These are phyloP conservation scores for Aphanomyces astaci DNA, from an alignment of 352 stramenopile species.

Conservation along the genomic window DNA sequence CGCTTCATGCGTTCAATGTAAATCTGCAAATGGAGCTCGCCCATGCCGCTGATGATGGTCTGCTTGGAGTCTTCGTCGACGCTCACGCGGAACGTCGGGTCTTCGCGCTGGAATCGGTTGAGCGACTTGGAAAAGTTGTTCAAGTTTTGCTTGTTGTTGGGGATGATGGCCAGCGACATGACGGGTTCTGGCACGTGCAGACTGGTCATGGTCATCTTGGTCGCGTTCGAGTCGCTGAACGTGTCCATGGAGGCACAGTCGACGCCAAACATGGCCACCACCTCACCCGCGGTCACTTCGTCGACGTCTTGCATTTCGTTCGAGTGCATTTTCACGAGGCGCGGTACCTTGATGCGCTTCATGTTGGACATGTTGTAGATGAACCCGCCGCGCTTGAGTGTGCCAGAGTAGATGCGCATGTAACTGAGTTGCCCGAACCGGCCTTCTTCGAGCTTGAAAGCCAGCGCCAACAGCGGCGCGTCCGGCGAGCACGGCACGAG, in stretches of 20 bases:
- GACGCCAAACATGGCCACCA: constrained; percentile 98
- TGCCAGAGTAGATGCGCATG: constrained; percentile 90
- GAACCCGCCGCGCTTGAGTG: constrained; percentile 76
- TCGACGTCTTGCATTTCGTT: constrained; percentile 99
- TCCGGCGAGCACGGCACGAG: constrained; percentile 79
- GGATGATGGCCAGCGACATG: constrained; percentile 96
- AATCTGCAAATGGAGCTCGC: constrained; percentile 98
- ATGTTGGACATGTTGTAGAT: constrained; percentile 86
- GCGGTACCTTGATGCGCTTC: constrained; percentile 93
- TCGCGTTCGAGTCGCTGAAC: constrained; percentile 85
- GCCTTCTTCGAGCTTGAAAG: constrained; percentile 99
- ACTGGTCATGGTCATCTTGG: constrained; percentile 91
- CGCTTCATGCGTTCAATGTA: constrained; percentile 99
- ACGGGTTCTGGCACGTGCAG: constrained; percentile 98
- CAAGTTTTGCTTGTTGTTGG: constrained; percentile 90
- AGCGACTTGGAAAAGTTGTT: constrained; percentile 95
- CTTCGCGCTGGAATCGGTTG: constrained; percentile 96
- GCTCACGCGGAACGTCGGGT: constrained; percentile 96
- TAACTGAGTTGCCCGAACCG: constrained; percentile 99
- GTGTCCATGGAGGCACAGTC: constrained; percentile 99
- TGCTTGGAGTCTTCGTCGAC: constrained; percentile 97
- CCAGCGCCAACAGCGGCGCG: constrained; percentile 92
- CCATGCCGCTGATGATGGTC: constrained; percentile 98
- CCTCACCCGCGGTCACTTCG: constrained; percentile 90
- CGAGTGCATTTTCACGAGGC: constrained; percentile 98